Evolutionary conservation across 2,329 filamentous ascomycete genomes (phyloP), one percentile per base, ranked within the genome.

Genomic region (Capronia epimyces): DNA sequence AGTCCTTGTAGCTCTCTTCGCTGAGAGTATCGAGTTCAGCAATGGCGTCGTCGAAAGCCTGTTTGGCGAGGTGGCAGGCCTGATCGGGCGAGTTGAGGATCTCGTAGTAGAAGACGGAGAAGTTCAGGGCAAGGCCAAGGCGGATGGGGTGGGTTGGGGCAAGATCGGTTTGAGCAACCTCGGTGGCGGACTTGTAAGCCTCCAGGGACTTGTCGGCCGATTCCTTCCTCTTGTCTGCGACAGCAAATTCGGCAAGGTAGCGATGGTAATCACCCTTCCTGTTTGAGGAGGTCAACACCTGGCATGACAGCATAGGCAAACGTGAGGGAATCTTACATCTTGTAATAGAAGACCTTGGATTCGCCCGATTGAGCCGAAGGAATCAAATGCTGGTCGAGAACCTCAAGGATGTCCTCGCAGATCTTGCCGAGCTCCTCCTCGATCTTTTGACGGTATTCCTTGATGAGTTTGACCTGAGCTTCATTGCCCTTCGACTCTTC

Each of bases 231-330:
- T 89, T 89, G 71, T 96, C 89, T 67, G 89, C 88, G 71, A 87
- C 79, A 67, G 89, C 91, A 71, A 96, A 96, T 80, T 96, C 91
- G 69, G 91, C 91, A 58, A 96, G 87, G 78, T 96, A 96, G 71
- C 90, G 89, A 84, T 96, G 89, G 82, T 96, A 96, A 77, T 96
- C 91, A 74, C 91, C 91, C 88, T 95, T 96, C 90, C 90, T 95
- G 63, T 69, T 61, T 7, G 31, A 43, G 18, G 49, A 46, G 16
- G 20, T 22, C 12, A 22, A 24, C 10, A 36, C 10, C 27, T 18
- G 20, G 24, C 21, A 6, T 15, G n/a, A 15, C n/a, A 2, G 16
- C 13, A 21, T 36, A 34, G 24, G 27, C 10, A 15, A 39, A 4
- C 18, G 13, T 37, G 22, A 37, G 15, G 42, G 12, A 10, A 43